phyloP scores from a whole-genome alignment of 345 rosid genomes.

The Eucalyptus shirleyi region DNA sequence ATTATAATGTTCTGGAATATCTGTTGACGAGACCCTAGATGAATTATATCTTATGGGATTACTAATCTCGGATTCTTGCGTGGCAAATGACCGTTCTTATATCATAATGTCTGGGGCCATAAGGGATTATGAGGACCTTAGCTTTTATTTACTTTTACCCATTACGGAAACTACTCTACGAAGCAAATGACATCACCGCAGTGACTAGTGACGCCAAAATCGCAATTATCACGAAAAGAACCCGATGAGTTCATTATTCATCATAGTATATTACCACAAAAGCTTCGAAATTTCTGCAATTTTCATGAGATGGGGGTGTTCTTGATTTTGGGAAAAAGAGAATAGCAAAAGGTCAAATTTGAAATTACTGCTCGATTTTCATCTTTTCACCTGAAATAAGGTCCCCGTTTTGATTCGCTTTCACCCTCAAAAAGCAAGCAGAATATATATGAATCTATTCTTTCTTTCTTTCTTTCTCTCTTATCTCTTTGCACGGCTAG shows the following conservation, averaged over 20 bases:
- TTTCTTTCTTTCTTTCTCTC: background rate
- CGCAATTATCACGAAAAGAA: background rate
- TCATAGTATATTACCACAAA: background rate
- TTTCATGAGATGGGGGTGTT: background rate
- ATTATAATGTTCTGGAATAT: background rate
- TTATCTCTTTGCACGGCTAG: background rate
- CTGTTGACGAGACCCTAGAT: background rate
- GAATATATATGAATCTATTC: background rate
- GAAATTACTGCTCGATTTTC: background rate
- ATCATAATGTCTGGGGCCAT: background rate
- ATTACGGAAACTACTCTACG: background rate
- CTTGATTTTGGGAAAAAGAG: background rate
- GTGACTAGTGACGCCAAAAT: background rate
- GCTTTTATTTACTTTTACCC: background rate
- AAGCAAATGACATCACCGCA: background rate
- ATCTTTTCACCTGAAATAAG: background rate
- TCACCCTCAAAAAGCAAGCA: background rate
- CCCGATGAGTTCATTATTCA: background rate
- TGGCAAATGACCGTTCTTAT: background rate
- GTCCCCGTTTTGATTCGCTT: background rate
- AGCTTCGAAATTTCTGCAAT: background rate
- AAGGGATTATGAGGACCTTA: background rate
- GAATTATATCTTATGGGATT: background rate
- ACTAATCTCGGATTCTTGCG: background rate
- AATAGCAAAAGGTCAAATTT: background rate